Conservation (phyloP, 2,329 filamentous ascomycete species). For the Penicillium oxalicum region DNA sequence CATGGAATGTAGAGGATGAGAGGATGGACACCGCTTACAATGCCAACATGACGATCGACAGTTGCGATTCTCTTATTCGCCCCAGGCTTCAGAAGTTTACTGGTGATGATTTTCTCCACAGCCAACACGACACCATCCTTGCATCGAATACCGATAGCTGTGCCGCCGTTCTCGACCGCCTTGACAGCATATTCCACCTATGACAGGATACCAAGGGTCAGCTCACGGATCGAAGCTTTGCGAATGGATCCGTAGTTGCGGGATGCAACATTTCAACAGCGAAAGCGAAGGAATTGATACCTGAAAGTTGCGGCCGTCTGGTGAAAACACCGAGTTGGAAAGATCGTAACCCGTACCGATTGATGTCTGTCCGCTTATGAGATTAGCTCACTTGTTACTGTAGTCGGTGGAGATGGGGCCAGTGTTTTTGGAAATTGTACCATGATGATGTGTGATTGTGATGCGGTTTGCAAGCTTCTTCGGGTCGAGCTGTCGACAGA, state of each 20-base stretch:
- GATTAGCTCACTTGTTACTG: constrained; percentile 12
- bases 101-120: constrained; percentile 91
- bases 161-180: constrained; percentile 96
- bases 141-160: constrained; percentile 90
- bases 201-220: neutral
- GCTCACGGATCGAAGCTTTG: constrained; percentile 10
- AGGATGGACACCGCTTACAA: constrained; percentile 55
- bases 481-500: constrained; percentile 4
- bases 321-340: constrained; percentile 98
- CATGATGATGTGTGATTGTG: constrained; percentile 14
- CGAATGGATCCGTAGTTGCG: neutral
- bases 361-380: constrained; percentile 64
- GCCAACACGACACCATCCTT: constrained; percentile 95
- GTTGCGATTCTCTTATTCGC: constrained; percentile 97
- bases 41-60: constrained; percentile 86
- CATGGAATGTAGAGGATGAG: neutral
- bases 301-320: constrained; percentile 98
- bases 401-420: neutral
- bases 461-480: constrained; percentile 4
- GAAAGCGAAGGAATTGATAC: constrained; percentile 40
- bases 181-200: constrained; percentile 93
- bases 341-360: constrained; percentile 99
- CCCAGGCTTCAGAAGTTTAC: constrained; percentile 88
- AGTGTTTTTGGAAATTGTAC: constrained; percentile 5
- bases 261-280: too few species aligned